Conservation (phyloP, 2,329 filamentous ascomycete species). For the Penicillium digitatum region DNA sequence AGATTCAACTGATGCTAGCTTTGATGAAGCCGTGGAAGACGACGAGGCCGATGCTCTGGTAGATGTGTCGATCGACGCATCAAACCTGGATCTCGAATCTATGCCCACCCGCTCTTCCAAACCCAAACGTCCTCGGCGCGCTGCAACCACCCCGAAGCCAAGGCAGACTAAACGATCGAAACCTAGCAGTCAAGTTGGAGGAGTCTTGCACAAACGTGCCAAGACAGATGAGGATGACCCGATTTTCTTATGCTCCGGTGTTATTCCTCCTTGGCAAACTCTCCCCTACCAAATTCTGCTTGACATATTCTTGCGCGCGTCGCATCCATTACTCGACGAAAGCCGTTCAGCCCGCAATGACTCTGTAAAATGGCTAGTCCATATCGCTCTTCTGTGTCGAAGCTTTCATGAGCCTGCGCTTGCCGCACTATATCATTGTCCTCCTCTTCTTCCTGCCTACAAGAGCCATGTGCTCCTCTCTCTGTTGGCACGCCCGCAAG, state of each 20-base stretch:
- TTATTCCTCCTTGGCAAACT: slow-evolving; percentile 55
- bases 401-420: slow-evolving; percentile 69
- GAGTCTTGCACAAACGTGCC: slow-evolving; percentile 26
- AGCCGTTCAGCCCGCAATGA: slow-evolving; percentile 20
- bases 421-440: slow-evolving; percentile 66
- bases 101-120: slow-evolving; percentile 4
- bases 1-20: slow-evolving; percentile 32
- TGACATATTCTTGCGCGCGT: slow-evolving; percentile 66
- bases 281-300: slow-evolving; percentile 67
- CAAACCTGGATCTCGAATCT: slow-evolving; percentile 1
- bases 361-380: slow-evolving; percentile 57
- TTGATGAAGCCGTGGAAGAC: slow-evolving; percentile 14
- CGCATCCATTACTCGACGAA: slow-evolving; percentile 52
- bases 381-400: slow-evolving; percentile 59
- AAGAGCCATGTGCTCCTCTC: slow-evolving; percentile 49
- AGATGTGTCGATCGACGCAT: slow-evolving; percentile 9
- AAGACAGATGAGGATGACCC: slow-evolving; percentile 21
- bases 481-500: slow-evolving; percentile 54
- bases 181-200: slow-evolving; percentile 9
- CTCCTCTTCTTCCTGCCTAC: slow-evolving; percentile 56
- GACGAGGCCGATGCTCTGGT: slow-evolving; percentile 10
- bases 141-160: slow-evolving; percentile 1
- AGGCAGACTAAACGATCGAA: slow-evolving; percentile 13
- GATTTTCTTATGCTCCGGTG: slow-evolving; percentile 24
- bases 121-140: slow-evolving; percentile 11